phyloP scores from a whole-genome alignment of 2,329 filamentous ascomycete species.

The Beauveria caledonica region DNA sequence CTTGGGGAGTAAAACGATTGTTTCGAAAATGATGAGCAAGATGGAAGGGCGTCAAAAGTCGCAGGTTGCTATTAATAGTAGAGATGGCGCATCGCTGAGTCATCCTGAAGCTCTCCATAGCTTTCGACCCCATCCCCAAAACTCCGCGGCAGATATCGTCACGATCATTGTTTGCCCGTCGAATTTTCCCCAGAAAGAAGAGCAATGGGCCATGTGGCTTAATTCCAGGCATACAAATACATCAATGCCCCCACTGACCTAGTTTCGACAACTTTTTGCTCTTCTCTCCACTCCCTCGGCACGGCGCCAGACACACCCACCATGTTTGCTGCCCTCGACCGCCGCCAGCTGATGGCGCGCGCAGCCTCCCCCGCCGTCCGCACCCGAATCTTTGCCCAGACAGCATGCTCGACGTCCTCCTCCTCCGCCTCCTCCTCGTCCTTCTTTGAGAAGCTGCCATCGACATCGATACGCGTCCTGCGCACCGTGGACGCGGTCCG shows the following conservation, averaged over 20 bases:
- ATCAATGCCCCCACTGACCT: slow-evolving; percentile 2
- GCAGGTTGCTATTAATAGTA: neutral
- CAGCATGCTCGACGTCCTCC: slow-evolving; percentile 14
- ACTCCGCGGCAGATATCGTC: slow-evolving; percentile 42
- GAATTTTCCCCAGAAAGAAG: neutral
- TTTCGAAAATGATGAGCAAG: neutral
- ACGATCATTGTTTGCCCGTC: slow-evolving; percentile 23
- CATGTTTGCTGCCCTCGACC: slow-evolving; percentile 1
- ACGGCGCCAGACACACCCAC: neutral
- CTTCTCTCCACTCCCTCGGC: neutral
- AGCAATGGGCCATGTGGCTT: slow-evolving; percentile 1
- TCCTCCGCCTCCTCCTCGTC: slow-evolving; percentile 9
- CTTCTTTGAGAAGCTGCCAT: slow-evolving; percentile 40
- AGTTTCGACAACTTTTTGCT: neutral
- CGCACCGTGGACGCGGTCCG: slow-evolving; percentile 67
- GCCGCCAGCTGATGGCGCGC: slow-evolving; percentile 3
- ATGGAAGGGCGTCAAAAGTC: neutral
- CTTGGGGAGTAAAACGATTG: too few species aligned
- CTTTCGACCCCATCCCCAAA: slow-evolving; percentile 30
- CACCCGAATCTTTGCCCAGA: slow-evolving; percentile 13
- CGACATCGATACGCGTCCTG: slow-evolving; percentile 60
- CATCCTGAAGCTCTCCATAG: neutral
- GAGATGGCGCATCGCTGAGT: neutral
- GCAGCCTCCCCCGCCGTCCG: neutral
- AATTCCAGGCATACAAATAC: neutral